Conservation (phyloP, 805 yeast species). For the Monosporozyma aquatica region DNA sequence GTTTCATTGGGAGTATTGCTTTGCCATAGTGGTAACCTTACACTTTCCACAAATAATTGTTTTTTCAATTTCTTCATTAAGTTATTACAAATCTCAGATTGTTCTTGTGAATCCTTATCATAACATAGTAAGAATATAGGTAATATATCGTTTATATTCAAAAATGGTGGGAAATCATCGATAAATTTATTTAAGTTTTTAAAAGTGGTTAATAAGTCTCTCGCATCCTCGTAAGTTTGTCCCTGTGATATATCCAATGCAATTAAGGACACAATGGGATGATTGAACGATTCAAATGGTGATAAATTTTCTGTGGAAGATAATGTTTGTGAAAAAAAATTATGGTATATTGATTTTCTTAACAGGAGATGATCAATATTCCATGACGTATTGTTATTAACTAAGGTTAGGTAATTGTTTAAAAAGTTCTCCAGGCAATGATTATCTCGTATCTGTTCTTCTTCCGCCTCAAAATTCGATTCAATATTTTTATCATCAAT, state of each 20-base stretch:
- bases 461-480: no score
- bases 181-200: conserved; percentile 33
- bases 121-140: conserved; percentile 45
- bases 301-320: conserved; percentile 52
- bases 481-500: neutral
- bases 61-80: conserved; percentile 35
- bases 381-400: conserved; percentile 13
- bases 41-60: conserved; percentile 32
- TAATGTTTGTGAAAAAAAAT: conserved; percentile 45
- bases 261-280: conserved; percentile 71
- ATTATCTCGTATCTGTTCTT: conserved; percentile 26
- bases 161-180: conserved; percentile 44
- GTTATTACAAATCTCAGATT: conserved; percentile 35
- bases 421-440: conserved; percentile 33
- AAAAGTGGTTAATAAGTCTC: conserved; percentile 47
- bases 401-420: conserved; percentile 25
- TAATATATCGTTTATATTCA: conserved; percentile 55
- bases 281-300: conserved; percentile 79
- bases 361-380: conserved; percentile 24
- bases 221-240: conserved; percentile 41
- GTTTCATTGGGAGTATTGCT: conserved; percentile 3
- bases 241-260: conserved; percentile 40
- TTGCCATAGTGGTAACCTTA: conserved; percentile 25
- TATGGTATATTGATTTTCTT: conserved; percentile 44
- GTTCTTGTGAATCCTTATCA: conserved; percentile 37